Conservation (phyloP, 1,284 basidiomycete genomes). For the Gomphus bonarii region DNA sequence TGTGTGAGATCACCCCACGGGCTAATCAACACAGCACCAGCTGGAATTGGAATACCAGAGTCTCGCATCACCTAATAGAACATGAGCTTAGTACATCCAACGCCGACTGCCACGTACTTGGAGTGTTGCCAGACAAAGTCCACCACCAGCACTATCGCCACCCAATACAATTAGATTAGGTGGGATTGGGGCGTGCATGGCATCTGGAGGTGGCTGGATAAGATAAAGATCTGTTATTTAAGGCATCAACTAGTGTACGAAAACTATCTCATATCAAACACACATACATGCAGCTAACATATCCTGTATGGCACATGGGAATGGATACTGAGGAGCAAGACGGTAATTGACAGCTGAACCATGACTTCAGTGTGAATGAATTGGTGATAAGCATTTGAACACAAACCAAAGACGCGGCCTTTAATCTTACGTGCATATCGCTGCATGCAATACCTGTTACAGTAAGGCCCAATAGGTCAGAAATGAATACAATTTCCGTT, state of each 20-base stretch:
- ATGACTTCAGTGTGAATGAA: not conserved
- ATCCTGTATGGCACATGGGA: conserved; percentile 91
- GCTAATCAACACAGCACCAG: conserved; percentile 77
- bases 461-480: conserved; percentile 14
- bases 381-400: not conserved
- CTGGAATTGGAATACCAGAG: conserved; percentile 69
- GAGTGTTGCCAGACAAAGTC: conserved; percentile 74
- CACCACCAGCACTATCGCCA: conserved; percentile 94
- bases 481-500: conserved; percentile 9
- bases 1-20: conserved; percentile 95
- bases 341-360: conserved; percentile 77
- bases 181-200: conserved; percentile 68
- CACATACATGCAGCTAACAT: conserved; percentile 68
- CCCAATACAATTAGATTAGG: conserved; percentile 78
- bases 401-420: conserved; percentile 71
- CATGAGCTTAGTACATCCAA: not conserved
- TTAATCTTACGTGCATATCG: conserved; percentile 84
- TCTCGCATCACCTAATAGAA: conserved; percentile 66
- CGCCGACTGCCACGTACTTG: conserved; percentile 32
- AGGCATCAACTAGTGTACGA: conserved; percentile 23
- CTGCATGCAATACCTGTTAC: conserved; percentile 66
- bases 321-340: conserved; percentile 90
- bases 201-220: conserved; percentile 52
- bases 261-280: not conserved
- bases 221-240: conserved; percentile 55